phyloP scores from a whole-genome alignment of 345 rosid species.

The Bruguiera sexangula region DNA sequence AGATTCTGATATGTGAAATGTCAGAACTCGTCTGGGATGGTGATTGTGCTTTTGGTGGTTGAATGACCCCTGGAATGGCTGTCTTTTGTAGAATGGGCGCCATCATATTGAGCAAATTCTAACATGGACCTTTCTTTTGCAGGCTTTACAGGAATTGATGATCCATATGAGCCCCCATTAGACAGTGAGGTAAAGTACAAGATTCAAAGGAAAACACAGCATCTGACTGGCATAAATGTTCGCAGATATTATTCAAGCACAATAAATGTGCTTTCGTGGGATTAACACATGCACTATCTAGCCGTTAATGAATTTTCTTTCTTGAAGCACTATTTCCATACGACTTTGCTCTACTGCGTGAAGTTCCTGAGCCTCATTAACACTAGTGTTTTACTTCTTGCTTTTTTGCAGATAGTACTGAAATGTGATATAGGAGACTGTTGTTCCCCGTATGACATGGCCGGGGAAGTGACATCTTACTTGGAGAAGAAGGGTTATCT shows the following conservation, averaged over 20 bases:
- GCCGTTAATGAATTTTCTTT: no score
- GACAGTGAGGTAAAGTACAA: constrained; percentile 17
- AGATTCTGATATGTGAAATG: no score
- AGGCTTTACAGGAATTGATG: constrained; percentile 33
- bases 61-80: neutral
- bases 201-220: neutral
- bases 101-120: neutral
- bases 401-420: constrained; percentile 15
- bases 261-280: no score
- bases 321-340: neutral
- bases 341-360: neutral
- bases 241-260: neutral
- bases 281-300: no score
- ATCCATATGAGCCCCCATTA: constrained; percentile 26
- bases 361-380: neutral
- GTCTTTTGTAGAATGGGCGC: neutral
- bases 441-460: constrained; percentile 20
- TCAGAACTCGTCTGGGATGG: no score
- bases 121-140: neutral
- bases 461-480: constrained; percentile 18
- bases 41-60: no score
- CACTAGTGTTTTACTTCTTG: neutral
- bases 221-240: neutral
- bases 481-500: constrained; percentile 26
- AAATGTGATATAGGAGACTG: constrained; percentile 16